Evolutionary conservation across 164 flowering plant genomes (phyloP), one percentile per base, ranked within the genome.

Genomic region (Liriodendron chinense): DNA sequence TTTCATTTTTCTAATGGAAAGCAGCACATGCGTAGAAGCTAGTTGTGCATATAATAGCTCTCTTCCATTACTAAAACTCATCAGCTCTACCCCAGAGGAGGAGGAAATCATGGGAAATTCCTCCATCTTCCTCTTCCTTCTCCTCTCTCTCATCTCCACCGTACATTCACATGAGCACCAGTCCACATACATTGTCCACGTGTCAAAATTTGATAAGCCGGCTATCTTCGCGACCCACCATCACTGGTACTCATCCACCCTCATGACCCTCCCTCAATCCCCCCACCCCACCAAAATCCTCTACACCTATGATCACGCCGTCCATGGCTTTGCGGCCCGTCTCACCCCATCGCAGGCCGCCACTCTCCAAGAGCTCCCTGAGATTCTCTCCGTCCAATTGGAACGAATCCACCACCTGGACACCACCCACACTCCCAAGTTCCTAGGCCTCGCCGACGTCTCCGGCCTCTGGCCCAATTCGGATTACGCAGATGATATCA

Each of bases 321-420:
- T 90, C 87, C 93, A 91, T 85, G 94, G 96, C 71, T 95, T 95
- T 89, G 83, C 98, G 76, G 96, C 89, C 25, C 82, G 80, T n/a
- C 91, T 92, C 82, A 77, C 94, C 16, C 50, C 82, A 23, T 16
- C 70, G 1, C 90, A 92, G 47, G 91, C 87, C 8, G 79, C 80
- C 1, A 9, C 18, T 2, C 88, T 93, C 76, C 83, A 79, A 26
- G 75, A 49, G 24, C 25, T 73, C 47, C 90, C 89, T 4, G 88
- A 85, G 13, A 75, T 95, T 59, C 79, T 89, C 75, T 78, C 93
- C 64, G 90, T 89, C 71, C 3, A 78, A 22, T 90, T 89, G 0
- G 98, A 92, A 48, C 83, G 75, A 4, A 68, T 70, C 57, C 89
- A 84, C 25, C 82, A 83, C 50, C 61, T 87, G 65, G 94, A 88